Conservation (phyloP, 257 asterid species). For the Coffea canephora region DNA sequence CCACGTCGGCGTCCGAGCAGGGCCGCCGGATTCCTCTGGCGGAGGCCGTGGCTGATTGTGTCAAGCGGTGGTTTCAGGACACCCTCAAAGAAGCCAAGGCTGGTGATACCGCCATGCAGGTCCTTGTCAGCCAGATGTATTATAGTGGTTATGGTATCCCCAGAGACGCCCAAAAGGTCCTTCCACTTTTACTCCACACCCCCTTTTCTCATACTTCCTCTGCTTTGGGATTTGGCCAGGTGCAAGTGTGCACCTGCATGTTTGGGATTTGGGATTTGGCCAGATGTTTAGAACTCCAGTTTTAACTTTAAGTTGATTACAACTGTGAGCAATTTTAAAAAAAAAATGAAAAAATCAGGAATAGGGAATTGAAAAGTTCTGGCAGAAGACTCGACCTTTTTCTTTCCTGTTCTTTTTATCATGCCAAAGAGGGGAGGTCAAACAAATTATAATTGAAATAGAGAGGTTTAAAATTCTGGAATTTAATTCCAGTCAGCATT, state of each 20-base stretch:
- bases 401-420: not conserved
- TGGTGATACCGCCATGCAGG: conserved; percentile 86
- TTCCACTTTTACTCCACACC: conserved; percentile 6
- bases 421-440: not conserved
- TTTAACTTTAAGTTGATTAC: not conserved
- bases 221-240: not conserved
- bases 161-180: conserved; percentile 63
- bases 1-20: conserved; percentile 29
- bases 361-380: not conserved
- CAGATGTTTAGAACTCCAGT: not conserved
- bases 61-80: conserved; percentile 86
- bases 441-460: not conserved
- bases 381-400: not conserved
- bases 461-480: not conserved
- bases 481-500: too few relatives aligned
- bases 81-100: conserved; percentile 86
- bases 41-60: conserved; percentile 87
- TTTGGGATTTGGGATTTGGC: not conserved
- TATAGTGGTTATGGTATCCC: conserved; percentile 77
- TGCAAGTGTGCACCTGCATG: not conserved
- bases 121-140: conserved; percentile 98
- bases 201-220: not conserved
- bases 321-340: not conserved
- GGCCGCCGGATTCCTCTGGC: conserved; percentile 60
- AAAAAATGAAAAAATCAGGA: not conserved